These are phyloP conservation scores for Talaromyces sp. DNA, from an alignment of 2,329 filamentous ascomycete genomes.

Conservation along the genomic window DNA sequence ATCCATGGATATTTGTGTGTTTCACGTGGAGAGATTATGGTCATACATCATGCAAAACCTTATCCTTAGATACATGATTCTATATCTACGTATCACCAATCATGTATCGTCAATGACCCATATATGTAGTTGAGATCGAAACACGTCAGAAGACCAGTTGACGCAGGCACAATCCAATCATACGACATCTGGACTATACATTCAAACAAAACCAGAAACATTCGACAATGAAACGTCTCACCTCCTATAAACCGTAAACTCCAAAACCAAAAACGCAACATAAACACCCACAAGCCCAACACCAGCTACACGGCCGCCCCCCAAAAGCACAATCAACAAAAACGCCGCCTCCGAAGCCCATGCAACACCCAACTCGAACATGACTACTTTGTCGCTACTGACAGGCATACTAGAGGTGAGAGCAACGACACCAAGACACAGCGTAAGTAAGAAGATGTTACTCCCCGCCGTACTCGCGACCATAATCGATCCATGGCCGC, in stretches of 20 bases:
- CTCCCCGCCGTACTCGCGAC: slow-evolving; percentile 55
- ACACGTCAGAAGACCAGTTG: neutral
- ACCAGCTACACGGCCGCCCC: slow-evolving; percentile 25
- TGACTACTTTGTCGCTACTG: slow-evolving; percentile 22
- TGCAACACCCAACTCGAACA: slow-evolving; percentile 27
- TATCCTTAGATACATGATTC: neutral
- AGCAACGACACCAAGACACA: slow-evolving; percentile 46
- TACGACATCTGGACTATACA: neutral
- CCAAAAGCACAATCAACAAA: slow-evolving; percentile 7
- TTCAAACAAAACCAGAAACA: neutral
- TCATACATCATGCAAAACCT: neutral
- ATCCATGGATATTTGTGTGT: neutral
- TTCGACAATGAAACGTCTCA: neutral
- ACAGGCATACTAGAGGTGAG: slow-evolving; percentile 18
- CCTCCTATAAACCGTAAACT: slow-evolving; percentile 30
- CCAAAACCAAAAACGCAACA: slow-evolving; percentile 35
- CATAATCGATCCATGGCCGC: slow-evolving; percentile 51
- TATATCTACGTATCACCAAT: no score
- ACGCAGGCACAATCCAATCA: neutral
- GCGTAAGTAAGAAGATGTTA: slow-evolving; percentile 55
- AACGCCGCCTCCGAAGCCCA: slow-evolving; percentile 18
- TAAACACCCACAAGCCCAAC: slow-evolving; percentile 34
- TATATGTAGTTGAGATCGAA: neutral
- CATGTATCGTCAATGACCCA: neutral
- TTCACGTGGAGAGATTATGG: neutral